Conservation (phyloP, 2,329 filamentous ascomycete genomes). For the Parastagonospora avenae region DNA sequence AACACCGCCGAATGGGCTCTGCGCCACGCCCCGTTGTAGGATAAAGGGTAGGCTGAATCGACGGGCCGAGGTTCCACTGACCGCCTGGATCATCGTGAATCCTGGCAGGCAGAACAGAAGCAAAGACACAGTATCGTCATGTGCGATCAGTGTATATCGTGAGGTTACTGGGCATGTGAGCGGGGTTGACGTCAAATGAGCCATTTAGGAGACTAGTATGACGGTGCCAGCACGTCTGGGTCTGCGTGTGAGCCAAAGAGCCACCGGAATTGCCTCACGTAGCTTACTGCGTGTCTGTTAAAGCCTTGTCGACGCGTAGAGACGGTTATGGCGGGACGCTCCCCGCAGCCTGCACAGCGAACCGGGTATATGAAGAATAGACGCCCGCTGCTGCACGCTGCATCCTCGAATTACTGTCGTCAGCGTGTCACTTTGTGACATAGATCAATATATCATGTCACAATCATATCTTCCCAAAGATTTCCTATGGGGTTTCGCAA, state of each 20-base stretch:
- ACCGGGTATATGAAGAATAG: slow-evolving; percentile 41
- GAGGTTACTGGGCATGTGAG: slow-evolving; percentile 18
- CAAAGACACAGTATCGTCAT: slow-evolving; percentile 28
- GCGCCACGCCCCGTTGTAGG: slow-evolving; percentile 17
- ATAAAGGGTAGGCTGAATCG: slow-evolving; percentile 41
- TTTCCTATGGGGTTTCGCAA: slow-evolving; percentile 51
- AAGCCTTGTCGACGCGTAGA: slow-evolving; percentile 35
- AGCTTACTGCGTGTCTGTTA: slow-evolving; percentile 32
- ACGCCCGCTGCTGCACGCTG: slow-evolving; percentile 20
- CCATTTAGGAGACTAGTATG: slow-evolving; percentile 29
- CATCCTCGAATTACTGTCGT: slow-evolving; percentile 7
- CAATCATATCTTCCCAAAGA: slow-evolving; percentile 46
- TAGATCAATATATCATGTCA: slow-evolving; percentile 31
- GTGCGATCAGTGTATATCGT: slow-evolving; percentile 21
- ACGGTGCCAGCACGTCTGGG: slow-evolving; percentile 19
- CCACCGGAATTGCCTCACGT: slow-evolving; percentile 22
- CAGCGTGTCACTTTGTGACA: slow-evolving; percentile 8
- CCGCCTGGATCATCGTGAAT: slow-evolving; percentile 35
- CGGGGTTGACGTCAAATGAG: slow-evolving; percentile 19
- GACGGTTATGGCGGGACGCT: slow-evolving; percentile 45
- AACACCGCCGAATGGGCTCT: slow-evolving; percentile 11
- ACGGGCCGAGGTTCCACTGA: slow-evolving; percentile 45
- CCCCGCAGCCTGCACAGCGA: slow-evolving; percentile 37
- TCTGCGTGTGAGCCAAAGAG: slow-evolving; percentile 21
- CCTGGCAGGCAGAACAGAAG: slow-evolving; percentile 37